Evolutionary conservation across 495 filamentous ascomycete genomes (phyloP), one percentile per base, ranked within the genome.

Genomic region (Lichenothelia convexa): DNA sequence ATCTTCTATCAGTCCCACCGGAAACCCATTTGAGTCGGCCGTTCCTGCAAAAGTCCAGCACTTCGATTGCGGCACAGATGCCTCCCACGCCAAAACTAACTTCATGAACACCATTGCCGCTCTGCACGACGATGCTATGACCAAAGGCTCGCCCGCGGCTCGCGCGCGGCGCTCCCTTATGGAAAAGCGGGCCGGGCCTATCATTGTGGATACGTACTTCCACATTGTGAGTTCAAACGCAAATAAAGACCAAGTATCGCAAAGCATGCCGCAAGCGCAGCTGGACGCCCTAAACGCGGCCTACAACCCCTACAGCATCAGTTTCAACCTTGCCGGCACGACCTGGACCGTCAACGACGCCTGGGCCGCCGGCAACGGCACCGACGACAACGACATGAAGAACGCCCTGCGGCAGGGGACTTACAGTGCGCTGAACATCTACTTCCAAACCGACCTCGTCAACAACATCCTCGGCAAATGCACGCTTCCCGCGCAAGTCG

Each of bases 401-500:
- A 34, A 36, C 18, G 51, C 64, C 11, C 63, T 80, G 9, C 68
- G 70, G 34, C 58, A 68, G 48, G 75, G 74, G 35, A 58, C 53
- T 41, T 80, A 78, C 58, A 43, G 50, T 24, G 56, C 62, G 19
- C 66, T 78, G 40, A 78, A 78, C 55, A 39, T 78, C 35, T 78
- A 75, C 59, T 73, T 76, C 61, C 62, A 70, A 37, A 62, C 59
- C 29, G 53, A 64, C 34, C 48, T 67, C 9, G 58, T 53, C 33
- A 59, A 57, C 39, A 51, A 59, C 42, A 41, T 57, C 5, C 59
- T 78, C 5, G 72, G 74, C 0, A 67, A 69, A 45, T 76, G 71
- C 61, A 68, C 67, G 49, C 30, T 58, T 36, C 44, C 43, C 35
- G 26, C 58, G 37, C 27, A 41, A 15, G 27, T 59, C 3, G 38